Conservation (phyloP, 1,284 basidiomycete species). For the Cutaneotrichosporon sp. region DNA sequence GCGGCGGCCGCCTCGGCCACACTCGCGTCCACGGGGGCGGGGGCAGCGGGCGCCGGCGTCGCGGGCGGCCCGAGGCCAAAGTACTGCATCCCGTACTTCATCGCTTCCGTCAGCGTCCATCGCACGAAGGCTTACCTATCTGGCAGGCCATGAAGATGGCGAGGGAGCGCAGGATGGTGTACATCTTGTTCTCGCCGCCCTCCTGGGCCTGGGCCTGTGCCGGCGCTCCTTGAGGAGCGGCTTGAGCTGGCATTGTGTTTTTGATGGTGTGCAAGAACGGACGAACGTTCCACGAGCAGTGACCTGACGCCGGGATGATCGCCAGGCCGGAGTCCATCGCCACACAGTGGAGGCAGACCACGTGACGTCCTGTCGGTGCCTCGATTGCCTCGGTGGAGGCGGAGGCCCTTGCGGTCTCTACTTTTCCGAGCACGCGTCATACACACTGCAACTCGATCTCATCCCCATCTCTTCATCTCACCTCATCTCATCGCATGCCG, state of each 20-base stretch:
- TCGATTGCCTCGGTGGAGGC: background rate
- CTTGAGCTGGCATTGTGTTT: slow-evolving; percentile 16
- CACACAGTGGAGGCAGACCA: no score
- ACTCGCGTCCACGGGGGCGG: no score
- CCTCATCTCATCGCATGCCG: no score
- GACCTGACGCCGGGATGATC: no score
- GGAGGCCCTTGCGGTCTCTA: background rate
- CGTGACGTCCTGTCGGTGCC: background rate
- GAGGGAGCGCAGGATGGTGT: slow-evolving; percentile 27
- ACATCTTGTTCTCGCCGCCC: slow-evolving; percentile 22
- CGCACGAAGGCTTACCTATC: slow-evolving; percentile 29
- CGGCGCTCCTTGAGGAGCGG: no score
- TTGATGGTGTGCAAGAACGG: background rate
- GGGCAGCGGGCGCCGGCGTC: slow-evolving; percentile 13
- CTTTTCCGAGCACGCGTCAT: slow-evolving; percentile 5
- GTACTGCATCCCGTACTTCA: slow-evolving; percentile 47
- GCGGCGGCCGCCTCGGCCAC: slow-evolving; percentile 22
- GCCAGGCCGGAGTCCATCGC: no score
- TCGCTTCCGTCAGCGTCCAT: slow-evolving; percentile 29
- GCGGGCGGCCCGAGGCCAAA: slow-evolving; percentile 9
- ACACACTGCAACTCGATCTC: background rate
- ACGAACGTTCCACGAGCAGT: no score
- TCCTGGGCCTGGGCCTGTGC: slow-evolving; percentile 19
- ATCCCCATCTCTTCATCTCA: no score
- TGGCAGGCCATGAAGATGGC: slow-evolving; percentile 43